Conservation (phyloP, 805 yeast species). For the Dipodascopsis uninucleata region DNA sequence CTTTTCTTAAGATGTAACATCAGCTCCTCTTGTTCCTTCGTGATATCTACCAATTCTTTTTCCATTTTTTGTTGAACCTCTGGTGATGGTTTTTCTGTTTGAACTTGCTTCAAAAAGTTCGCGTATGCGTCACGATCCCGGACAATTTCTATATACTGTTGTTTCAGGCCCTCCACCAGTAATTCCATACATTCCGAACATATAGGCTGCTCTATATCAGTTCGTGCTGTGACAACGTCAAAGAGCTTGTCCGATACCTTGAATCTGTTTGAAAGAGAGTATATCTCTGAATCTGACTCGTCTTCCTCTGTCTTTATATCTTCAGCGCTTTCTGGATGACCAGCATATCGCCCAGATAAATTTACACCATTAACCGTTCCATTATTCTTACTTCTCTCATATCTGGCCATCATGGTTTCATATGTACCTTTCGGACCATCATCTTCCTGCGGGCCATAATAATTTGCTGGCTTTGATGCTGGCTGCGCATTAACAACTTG, state of each 20-base stretch:
- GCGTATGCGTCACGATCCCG: conserved; percentile 76
- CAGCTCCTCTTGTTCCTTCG: conserved; percentile 38
- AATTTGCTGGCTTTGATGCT: neutral
- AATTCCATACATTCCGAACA: conserved; percentile 79
- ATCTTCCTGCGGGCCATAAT: conserved; percentile 1
- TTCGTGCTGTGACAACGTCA: conserved; percentile 64
- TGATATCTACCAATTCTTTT: conserved; percentile 46
- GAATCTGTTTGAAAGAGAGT: conserved; percentile 4
- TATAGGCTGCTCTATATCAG: conserved; percentile 79
- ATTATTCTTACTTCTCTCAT: no score
- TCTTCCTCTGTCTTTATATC: neutral
- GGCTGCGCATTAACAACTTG: conserved; percentile 11
- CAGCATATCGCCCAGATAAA: no score
- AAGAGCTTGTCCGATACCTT: conserved; percentile 55
- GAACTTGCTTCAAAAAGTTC: conserved; percentile 65
- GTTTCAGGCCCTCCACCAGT: conserved; percentile 60
- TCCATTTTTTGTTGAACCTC: conserved; percentile 47
- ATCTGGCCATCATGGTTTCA: no score
- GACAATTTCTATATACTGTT: conserved; percentile 66
- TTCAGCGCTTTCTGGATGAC: neutral
- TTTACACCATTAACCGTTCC: no score
- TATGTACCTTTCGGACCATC: neutral
- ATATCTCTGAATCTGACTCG: neutral
- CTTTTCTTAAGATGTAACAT: conserved; percentile 39
- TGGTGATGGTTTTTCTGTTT: conserved; percentile 38